phyloP scores from a whole-genome alignment of 2,329 filamentous ascomycete genomes.

The Sclerotinia glacialis region DNA sequence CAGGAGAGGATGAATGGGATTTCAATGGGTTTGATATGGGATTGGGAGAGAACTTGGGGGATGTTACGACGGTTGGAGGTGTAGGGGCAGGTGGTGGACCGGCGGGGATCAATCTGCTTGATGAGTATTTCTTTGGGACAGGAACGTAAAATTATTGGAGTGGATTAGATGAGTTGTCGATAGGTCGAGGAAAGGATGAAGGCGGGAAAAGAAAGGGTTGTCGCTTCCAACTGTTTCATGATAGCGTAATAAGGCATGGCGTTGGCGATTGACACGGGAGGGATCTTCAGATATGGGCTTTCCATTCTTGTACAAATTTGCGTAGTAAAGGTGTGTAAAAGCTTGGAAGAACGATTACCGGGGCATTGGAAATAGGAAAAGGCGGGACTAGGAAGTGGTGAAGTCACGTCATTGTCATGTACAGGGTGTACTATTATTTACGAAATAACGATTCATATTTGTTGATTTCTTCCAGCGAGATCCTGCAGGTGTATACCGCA shows the following conservation, averaged over 20 bases:
- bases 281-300: not conserved
- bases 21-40: conserved; percentile 21
- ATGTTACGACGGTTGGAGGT: conserved; percentile 33
- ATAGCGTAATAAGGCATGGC: not conserved
- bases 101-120: conserved; percentile 46
- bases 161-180: not conserved
- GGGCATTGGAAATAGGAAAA: not conserved
- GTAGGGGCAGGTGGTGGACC: conserved; percentile 30
- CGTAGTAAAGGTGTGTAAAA: not conserved
- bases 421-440: not conserved
- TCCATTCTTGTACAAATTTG: not conserved
- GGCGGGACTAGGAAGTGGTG: not conserved
- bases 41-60: conserved; percentile 31
- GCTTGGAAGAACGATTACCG: not conserved
- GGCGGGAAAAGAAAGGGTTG: not conserved
- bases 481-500: not conserved
- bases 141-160: conserved; percentile 35
- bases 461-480: not conserved
- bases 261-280: not conserved
- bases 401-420: not conserved
- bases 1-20: conserved; percentile 24
- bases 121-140: conserved; percentile 54
- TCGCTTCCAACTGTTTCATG: not conserved
- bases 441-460: conserved; percentile 1
- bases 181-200: not conserved